A percentile compares a stretch with the other conserved stretches of the same genome.
Conservation (phyloP, 129 eudicot genomes). For the Scalesia atractyloides region DNA sequence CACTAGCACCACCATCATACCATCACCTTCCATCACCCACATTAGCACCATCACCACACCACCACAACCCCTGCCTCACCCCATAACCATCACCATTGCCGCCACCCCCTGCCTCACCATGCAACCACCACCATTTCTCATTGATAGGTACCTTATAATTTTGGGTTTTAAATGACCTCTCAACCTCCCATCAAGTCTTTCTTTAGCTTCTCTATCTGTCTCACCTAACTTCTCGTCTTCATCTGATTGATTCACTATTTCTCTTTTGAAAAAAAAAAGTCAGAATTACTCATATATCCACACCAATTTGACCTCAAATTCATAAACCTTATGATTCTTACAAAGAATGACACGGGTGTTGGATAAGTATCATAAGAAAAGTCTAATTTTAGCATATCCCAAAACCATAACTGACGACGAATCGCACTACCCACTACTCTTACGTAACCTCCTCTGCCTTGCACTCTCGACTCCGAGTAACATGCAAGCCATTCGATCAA, state of each 20-base stretch:
- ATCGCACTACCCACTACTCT: constrained; percentile 22
- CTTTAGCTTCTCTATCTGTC: constrained; percentile 1
- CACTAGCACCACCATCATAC: too few relatives aligned
- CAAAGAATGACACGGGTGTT: constrained; percentile 30
- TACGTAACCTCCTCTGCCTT: constrained; percentile 36
- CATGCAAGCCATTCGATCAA: constrained; percentile 50
- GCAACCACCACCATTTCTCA: too few relatives aligned
- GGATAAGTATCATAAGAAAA: constrained; percentile 29
- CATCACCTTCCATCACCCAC: too few relatives aligned
- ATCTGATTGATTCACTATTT: constrained; percentile 26
- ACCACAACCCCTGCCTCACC: too few relatives aligned
- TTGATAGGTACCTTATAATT: too few relatives aligned
- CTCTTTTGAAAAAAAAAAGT: constrained; percentile 17
- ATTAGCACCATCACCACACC: too few relatives aligned
- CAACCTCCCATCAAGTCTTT: too few relatives aligned
- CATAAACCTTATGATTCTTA: constrained; percentile 12
- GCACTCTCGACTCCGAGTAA: constrained; percentile 58
- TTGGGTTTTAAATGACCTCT: too few relatives aligned
- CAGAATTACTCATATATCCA: background rate
- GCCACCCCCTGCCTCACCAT: too few relatives aligned
- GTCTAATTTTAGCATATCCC: constrained; percentile 23
- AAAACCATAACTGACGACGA: constrained; percentile 24
- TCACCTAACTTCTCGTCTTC: constrained; percentile 48
- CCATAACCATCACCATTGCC: too few relatives aligned
- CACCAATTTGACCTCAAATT: constrained; percentile 14